Evolutionary conservation across 1,284 basidiomycete species (phyloP).

Genomic region (Sporisorium iseilematis-ciliati): DNA sequence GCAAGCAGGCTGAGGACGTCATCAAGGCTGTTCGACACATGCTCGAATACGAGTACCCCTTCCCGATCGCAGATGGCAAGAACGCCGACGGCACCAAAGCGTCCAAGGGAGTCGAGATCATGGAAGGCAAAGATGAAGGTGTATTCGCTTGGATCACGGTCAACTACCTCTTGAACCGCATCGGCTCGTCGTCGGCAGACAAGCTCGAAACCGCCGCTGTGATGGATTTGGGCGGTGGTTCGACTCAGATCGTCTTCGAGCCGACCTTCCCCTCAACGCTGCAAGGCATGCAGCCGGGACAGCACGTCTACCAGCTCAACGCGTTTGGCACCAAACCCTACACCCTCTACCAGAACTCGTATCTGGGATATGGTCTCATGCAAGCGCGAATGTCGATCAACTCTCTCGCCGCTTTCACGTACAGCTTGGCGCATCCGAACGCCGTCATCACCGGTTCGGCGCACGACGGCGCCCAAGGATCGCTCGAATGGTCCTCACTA

Average conservation of each 20-base stretch:
- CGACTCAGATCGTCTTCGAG: conserved; percentile 98
- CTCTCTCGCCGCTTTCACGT: conserved; percentile 88
- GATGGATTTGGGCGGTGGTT: conserved; percentile 94
- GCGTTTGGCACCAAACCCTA: conserved; percentile 61
- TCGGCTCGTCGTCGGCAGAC: conserved; percentile 70
- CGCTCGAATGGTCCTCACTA: conserved; percentile 66
- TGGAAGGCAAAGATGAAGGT: conserved; percentile 93
- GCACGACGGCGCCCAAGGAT: conserved; percentile 30
- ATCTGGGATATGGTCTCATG: conserved; percentile 94
- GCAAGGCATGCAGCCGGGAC: conserved; percentile 80
- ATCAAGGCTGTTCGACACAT: conserved; percentile 80
- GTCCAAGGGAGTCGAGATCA: conserved; percentile 71
- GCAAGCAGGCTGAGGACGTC: conserved; percentile 79
- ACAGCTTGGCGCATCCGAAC: conserved; percentile 72
- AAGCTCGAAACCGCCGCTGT: conserved; percentile 80
- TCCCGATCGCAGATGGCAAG: conserved; percentile 71
- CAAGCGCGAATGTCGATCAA: conserved; percentile 86
- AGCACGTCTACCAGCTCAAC: conserved; percentile 89
- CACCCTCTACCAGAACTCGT: conserved; percentile 69
- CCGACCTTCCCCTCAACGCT: conserved; percentile 74
- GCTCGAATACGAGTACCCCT: conserved; percentile 79
- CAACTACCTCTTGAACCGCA: conserved; percentile 77
- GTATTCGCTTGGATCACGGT: conserved; percentile 99
- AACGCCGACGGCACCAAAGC: conserved; percentile 31
- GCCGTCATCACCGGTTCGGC: conserved; percentile 43